Evolutionary conservation across 2,329 filamentous ascomycete genomes (phyloP).

Genomic region (Trichothecium roseum): DNA sequence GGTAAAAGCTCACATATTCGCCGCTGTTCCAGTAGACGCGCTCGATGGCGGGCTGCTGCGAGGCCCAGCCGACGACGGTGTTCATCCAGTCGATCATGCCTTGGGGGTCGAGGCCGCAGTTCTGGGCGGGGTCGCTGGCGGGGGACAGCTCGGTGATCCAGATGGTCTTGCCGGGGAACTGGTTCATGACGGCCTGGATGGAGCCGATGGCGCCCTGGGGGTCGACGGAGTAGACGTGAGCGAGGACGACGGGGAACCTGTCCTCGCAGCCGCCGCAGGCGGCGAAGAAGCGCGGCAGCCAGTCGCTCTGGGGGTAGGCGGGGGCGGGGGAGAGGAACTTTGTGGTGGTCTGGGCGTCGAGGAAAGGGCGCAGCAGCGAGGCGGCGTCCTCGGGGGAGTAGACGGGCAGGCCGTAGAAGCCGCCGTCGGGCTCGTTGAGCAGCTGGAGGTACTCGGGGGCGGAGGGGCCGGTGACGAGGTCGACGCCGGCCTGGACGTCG

Average conservation of each 20-base stretch:
- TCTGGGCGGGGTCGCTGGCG: not conserved
- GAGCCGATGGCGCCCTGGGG: not conserved
- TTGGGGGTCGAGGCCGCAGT: not conserved
- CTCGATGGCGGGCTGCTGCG: not conserved
- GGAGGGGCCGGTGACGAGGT: not conserved
- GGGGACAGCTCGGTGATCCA: not conserved
- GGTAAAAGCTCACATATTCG: not conserved
- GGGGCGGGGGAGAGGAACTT: not conserved
- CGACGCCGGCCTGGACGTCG: not conserved
- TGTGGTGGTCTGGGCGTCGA: not conserved
- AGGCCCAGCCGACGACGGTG: not conserved
- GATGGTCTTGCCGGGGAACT: not conserved
- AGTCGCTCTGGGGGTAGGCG: not conserved
- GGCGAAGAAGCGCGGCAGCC: not conserved
- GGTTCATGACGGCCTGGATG: not conserved
- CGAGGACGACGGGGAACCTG: not conserved
- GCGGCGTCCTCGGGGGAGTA: not conserved
- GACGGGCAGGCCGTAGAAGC: not conserved
- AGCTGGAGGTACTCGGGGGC: not conserved
- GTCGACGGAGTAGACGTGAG: not conserved
- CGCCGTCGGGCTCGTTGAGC: not conserved
- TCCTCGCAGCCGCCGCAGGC: not conserved
- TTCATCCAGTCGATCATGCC: not conserved
- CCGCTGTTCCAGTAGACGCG: not conserved
- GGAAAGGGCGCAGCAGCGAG: not conserved